These are phyloP conservation scores for Ogataea methanolica DNA, from an alignment of 805 yeast genomes.

Conservation along the genomic window DNA sequence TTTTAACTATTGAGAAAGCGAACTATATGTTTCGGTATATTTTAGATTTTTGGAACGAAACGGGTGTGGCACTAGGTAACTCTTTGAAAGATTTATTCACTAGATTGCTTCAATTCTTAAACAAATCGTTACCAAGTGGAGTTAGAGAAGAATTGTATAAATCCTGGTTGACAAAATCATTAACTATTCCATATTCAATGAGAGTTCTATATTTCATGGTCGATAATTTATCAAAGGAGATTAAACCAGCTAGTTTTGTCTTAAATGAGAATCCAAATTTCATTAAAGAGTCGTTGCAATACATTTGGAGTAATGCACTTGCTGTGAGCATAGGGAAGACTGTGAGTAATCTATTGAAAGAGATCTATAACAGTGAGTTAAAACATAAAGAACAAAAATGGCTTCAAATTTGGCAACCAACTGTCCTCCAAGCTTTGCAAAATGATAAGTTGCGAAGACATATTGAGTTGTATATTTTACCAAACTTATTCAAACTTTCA, in stretches of 20 bases:
- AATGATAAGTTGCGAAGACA: conserved; percentile 36
- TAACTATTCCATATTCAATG: conserved; percentile 44
- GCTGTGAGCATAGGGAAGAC: conserved; percentile 67
- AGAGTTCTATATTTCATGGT: conserved; percentile 59
- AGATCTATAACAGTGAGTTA: conserved; percentile 22
- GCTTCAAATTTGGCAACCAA: conserved; percentile 47
- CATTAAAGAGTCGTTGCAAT: conserved; percentile 39
- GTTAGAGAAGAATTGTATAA: conserved; percentile 24
- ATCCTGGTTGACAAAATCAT: conserved; percentile 42
- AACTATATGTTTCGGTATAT: conserved; percentile 45
- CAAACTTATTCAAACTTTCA: conserved; percentile 54
- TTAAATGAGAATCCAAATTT: conserved; percentile 42
- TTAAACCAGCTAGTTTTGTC: conserved; percentile 38
- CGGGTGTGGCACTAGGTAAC: conserved; percentile 66
- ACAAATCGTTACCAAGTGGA: conserved; percentile 5
- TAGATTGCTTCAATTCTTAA: conserved; percentile 43
- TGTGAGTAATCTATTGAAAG: conserved; percentile 36
- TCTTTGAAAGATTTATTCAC: conserved; percentile 58
- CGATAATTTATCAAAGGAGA: conserved; percentile 49
- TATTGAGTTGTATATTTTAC: conserved; percentile 56
- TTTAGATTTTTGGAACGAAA: conserved; percentile 65
- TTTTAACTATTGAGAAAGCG: conserved; percentile 19
- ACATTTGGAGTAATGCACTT: conserved; percentile 54
- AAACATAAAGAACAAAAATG: conserved; percentile 28
- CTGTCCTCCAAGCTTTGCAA: conserved; percentile 33